phyloP scores from a whole-genome alignment of 1,284 basidiomycete species.

The Rhodotorula sp. region DNA sequence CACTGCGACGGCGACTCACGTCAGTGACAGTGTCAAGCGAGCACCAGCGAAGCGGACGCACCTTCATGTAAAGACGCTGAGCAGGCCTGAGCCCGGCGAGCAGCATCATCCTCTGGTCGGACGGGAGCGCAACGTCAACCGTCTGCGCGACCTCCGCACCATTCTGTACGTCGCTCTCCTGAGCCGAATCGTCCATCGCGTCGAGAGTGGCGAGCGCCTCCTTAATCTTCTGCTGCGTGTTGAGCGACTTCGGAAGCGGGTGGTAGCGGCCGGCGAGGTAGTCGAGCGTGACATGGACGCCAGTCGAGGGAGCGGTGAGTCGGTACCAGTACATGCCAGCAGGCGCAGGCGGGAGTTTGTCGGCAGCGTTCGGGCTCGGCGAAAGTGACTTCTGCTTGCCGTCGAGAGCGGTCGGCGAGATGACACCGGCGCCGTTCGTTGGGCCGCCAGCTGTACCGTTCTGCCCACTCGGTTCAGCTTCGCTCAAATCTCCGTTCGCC shows the following conservation, averaged over 20 bases:
- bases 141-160: neutral
- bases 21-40: neutral
- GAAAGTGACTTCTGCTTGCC: neutral
- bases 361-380: neutral
- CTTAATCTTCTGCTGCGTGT: neutral
- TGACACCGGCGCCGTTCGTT: neutral
- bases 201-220: neutral
- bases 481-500: no score
- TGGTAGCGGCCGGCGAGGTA: conserved; percentile 36
- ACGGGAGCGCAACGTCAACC: neutral
- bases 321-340: conserved; percentile 21
- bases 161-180: neutral
- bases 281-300: conserved; percentile 11
- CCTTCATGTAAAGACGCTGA: conserved; percentile 13
- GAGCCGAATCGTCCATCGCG: neutral
- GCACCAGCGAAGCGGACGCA: neutral
- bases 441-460: no score
- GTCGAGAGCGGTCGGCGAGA: neutral
- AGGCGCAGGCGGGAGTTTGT: conserved; percentile 22
- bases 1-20: conserved; percentile 4
- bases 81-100: conserved; percentile 26
- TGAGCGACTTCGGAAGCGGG: conserved; percentile 13
- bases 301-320: neutral
- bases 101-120: conserved; percentile 7
- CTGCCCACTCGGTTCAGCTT: no score